phyloP scores from a whole-genome alignment of 2,329 filamentous ascomycete genomes.

The Rhexocercosporidium sp. region DNA sequence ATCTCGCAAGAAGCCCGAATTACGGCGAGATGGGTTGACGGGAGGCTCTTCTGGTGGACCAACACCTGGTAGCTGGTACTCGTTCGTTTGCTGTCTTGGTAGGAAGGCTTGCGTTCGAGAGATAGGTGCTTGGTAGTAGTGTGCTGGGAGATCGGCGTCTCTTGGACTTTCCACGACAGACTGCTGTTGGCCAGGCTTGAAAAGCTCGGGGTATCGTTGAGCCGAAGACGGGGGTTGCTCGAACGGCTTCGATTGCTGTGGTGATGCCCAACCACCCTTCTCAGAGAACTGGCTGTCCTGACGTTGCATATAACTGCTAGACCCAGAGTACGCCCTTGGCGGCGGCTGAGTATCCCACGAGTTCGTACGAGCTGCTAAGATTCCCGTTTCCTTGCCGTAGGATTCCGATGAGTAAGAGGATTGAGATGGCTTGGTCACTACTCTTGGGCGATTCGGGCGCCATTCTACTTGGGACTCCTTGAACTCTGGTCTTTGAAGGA shows the following conservation, averaged over 20 bases:
- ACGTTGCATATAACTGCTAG: constrained; percentile 14
- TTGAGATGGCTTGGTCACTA: constrained; percentile 13
- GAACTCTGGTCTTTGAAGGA: constrained; percentile 21
- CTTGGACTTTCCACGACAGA: constrained; percentile 30
- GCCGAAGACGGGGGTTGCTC: constrained; percentile 57
- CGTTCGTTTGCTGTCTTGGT: constrained; percentile 49
- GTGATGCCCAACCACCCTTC: constrained; percentile 15
- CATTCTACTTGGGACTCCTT: constrained; percentile 35
- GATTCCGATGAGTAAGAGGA: constrained; percentile 9
- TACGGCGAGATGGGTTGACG: constrained; percentile 33
- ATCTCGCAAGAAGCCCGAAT: constrained; percentile 57
- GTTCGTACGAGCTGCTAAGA: constrained; percentile 21
- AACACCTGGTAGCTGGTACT: constrained; percentile 46
- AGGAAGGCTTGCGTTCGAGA: constrained; percentile 43
- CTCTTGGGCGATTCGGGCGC: constrained; percentile 33
- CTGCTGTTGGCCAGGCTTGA: constrained; percentile 42
- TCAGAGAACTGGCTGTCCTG: constrained; percentile 10
- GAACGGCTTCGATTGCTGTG: constrained; percentile 30
- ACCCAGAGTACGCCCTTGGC: constrained; percentile 1
- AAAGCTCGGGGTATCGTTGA: constrained; percentile 55
- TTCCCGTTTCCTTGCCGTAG: constrained; percentile 21
- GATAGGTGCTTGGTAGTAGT: constrained; percentile 38
- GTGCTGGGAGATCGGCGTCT: constrained; percentile 34
- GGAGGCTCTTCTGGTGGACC: constrained; percentile 46
- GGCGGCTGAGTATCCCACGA: constrained; percentile 26